These are phyloP conservation scores for Filobasidium uniguttulatum DNA, from an alignment of 1,284 basidiomycete genomes.

Conservation along the genomic window DNA sequence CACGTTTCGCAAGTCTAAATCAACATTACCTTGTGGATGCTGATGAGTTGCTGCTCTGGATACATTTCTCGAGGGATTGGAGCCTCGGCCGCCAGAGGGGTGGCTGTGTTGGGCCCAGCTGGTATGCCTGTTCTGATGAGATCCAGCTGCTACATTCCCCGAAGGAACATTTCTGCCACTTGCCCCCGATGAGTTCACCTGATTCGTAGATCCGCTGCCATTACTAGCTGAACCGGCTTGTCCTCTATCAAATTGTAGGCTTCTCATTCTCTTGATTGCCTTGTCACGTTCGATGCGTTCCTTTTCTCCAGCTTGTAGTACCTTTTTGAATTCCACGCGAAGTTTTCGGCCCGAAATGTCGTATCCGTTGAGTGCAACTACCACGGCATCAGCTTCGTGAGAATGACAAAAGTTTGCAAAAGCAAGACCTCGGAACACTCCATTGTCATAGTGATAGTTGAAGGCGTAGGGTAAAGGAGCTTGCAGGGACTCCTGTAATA, in stretches of 20 bases:
- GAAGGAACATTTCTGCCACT: constrained; percentile 2
- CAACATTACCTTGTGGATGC: no score
- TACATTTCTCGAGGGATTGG: no score
- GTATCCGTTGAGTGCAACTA: constrained; percentile 65
- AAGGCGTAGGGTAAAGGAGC: constrained; percentile 99
- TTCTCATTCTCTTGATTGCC: constrained; percentile 93
- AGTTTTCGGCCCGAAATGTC: constrained; percentile 97
- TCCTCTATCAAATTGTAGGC: constrained; percentile 68
- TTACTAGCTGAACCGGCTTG: no score
- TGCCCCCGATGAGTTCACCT: background rate
- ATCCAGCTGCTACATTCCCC: background rate
- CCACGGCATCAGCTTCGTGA: constrained; percentile 84
- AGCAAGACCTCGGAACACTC: constrained; percentile 91
- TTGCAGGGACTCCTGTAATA: constrained; percentile 60
- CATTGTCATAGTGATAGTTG: constrained; percentile 94
- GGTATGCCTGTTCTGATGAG: background rate
- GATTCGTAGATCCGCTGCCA: constrained; percentile 2
- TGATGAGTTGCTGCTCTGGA: no score
- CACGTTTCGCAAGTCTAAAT: no score
- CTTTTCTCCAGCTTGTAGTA: constrained; percentile 95
- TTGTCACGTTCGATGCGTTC: constrained; percentile 98
- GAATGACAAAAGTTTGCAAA: constrained; percentile 96
- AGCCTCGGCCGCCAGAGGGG: no score
- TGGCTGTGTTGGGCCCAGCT: background rate
- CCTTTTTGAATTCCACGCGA: constrained; percentile 98